A percentile compares a stretch with the other conserved stretches of the same genome.
phyloP scores from a whole-genome alignment of 257 asterid genomes.

The Fraxinus quadrangulata region DNA sequence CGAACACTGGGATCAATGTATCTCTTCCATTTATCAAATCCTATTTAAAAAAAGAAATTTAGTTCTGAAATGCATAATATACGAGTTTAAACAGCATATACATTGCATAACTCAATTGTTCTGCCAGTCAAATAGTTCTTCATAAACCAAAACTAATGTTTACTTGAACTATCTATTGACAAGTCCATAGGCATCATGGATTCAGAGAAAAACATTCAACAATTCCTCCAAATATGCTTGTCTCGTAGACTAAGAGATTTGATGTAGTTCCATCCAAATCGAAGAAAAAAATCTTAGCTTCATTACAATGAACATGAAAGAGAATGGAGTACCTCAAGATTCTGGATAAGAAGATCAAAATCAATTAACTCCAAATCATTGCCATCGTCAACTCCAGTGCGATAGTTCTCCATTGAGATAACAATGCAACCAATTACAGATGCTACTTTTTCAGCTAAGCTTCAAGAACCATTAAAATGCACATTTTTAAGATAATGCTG shows the following conservation, averaged over 20 bases:
- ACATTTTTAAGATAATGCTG: conserved; percentile 29
- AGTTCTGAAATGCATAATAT: conserved; percentile 22
- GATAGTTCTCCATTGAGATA: conserved; percentile 95
- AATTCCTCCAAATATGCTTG: conserved; percentile 4
- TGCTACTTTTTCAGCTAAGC: conserved; percentile 97
- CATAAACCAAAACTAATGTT: conserved; percentile 17
- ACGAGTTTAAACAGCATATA: not conserved
- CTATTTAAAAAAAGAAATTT: conserved; percentile 41
- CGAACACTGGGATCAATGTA: conserved; percentile 70
- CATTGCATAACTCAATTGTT: not conserved
- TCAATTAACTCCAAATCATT: conserved; percentile 85
- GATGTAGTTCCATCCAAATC: conserved; percentile 10
- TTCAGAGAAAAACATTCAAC: conserved; percentile 4
- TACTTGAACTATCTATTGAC: conserved; percentile 5
- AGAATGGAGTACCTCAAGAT: conserved; percentile 72
- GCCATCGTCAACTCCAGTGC: conserved; percentile 88
- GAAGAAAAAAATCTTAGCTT: conserved; percentile 5
- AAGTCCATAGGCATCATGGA: conserved; percentile 10
- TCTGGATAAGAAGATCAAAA: conserved; percentile 81
- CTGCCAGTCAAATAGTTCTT: not conserved
- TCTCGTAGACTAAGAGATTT: not conserved
- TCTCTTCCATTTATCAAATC: conserved; percentile 81
- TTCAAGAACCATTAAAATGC: conserved; percentile 56
- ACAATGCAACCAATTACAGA: conserved; percentile 89
- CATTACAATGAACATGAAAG: not conserved